Percentiles rank a stretch among this genome's conserved stretches.
Conservation (phyloP, 495 filamentous ascomycete species). For the Xylaria acuta region DNA sequence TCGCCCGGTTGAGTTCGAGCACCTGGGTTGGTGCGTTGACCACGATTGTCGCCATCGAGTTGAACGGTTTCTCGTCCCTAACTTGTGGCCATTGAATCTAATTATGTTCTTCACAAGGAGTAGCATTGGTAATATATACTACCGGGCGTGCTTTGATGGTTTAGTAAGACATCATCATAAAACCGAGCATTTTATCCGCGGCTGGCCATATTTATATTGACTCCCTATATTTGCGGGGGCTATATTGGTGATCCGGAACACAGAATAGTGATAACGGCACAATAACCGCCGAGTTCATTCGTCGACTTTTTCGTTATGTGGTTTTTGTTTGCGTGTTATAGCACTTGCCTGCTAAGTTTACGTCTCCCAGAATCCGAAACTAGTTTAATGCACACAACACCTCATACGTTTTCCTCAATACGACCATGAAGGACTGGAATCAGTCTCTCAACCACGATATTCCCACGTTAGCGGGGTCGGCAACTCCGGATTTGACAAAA, state of each 20-base stretch:
- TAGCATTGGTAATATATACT: background rate
- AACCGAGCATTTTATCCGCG: constrained; percentile 24
- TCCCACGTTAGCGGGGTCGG: too few species aligned
- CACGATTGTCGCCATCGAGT: constrained; percentile 15
- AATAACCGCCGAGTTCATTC: constrained; percentile 23
- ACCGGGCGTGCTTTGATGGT: background rate
- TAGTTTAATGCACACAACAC: too few species aligned
- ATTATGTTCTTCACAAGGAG: background rate
- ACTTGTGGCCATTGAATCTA: background rate
- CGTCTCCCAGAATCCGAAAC: too few species aligned
- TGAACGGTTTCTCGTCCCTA: background rate
- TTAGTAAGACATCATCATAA: constrained; percentile 2
- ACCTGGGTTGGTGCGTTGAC: constrained; percentile 1
- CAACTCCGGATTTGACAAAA: too few species aligned
- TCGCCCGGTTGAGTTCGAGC: background rate
- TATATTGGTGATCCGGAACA: constrained; percentile 20
- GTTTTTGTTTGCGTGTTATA: background rate
- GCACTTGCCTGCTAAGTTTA: background rate
- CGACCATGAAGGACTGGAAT: too few species aligned
- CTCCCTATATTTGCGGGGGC: constrained; percentile 14
- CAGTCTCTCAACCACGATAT: too few species aligned
- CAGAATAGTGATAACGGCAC: background rate
- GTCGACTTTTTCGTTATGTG: background rate
- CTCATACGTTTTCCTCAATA: too few species aligned
- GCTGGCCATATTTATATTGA: constrained; percentile 11